Evolutionary conservation across 345 rosid genomes (phyloP).

Genomic region (sweet orange (Citrus sinensis)): DNA sequence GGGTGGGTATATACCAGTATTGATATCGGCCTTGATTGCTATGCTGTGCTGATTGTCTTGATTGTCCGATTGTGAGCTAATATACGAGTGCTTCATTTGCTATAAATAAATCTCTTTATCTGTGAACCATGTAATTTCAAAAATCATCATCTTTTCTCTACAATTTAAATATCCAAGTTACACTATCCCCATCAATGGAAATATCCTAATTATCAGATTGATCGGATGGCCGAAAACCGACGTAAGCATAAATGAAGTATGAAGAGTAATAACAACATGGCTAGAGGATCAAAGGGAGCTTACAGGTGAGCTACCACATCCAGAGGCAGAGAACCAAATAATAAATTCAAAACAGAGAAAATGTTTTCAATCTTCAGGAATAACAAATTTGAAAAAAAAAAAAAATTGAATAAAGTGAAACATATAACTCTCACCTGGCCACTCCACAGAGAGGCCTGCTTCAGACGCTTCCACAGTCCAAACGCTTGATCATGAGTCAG

Average conservation of each 20-base stretch:
- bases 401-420: not conserved
- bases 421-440: constrained; percentile 27
- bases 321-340: not conserved
- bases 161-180: not conserved
- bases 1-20: constrained; percentile 10
- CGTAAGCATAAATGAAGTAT: not conserved
- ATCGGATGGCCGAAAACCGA: not conserved
- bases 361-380: not conserved
- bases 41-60: constrained; percentile 10
- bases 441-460: constrained; percentile 52
- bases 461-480: constrained; percentile 73
- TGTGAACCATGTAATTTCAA: not conserved
- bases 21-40: constrained; percentile 17
- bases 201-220: not conserved
- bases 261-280: not conserved
- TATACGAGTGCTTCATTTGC: constrained; percentile 15
- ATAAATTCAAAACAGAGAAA: not conserved
- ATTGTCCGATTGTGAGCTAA: not conserved
- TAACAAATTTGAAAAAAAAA: not conserved
- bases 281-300: not conserved
- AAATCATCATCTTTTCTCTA: not conserved
- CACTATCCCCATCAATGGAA: not conserved
- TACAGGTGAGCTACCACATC: not conserved
- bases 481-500: constrained; percentile 57
- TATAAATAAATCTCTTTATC: constrained; percentile 11